Conservation (phyloP, 78 protist genomes). For the Dictyostelium purpureum region DNA sequence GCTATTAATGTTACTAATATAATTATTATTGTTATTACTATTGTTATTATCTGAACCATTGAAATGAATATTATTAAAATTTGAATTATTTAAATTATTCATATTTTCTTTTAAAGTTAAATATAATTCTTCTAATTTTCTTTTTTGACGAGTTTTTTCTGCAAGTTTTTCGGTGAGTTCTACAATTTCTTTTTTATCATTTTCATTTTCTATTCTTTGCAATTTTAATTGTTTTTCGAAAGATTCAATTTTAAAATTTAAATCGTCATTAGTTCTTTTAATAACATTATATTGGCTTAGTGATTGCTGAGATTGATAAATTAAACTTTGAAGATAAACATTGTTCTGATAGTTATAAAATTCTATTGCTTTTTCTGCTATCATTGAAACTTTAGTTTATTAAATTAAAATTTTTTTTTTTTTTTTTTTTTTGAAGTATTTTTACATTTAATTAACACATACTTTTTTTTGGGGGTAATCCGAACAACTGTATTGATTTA, state of each 20-base stretch:
- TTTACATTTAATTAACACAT: background rate
- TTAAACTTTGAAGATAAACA: background rate
- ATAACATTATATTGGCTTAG: background rate
- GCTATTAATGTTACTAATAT: background rate
- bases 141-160: slow-evolving; percentile 62
- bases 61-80: background rate
- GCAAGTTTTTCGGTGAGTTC: slow-evolving; percentile 46
- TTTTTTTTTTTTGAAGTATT: background rate
- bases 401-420: background rate
- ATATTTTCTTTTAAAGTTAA: slow-evolving; percentile 4
- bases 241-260: background rate
- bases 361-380: slow-evolving; percentile 35
- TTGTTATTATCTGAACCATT: background rate
- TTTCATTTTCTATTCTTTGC: slow-evolving; percentile 11
- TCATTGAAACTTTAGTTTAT: background rate
- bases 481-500: slow-evolving; percentile 45
- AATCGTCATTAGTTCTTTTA: background rate
- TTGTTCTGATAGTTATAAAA: slow-evolving; percentile 46
- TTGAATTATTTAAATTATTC: background rate
- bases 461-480: slow-evolving; percentile 40
- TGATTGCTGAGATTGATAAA: background rate
- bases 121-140: slow-evolving; percentile 33
- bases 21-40: background rate
- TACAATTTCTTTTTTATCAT: slow-evolving; percentile 48
- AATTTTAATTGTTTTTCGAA: slow-evolving; percentile 15